Base-by-base conservation (phyloP, 352 stramenopile species). In the Pythium periplocum region DNA sequence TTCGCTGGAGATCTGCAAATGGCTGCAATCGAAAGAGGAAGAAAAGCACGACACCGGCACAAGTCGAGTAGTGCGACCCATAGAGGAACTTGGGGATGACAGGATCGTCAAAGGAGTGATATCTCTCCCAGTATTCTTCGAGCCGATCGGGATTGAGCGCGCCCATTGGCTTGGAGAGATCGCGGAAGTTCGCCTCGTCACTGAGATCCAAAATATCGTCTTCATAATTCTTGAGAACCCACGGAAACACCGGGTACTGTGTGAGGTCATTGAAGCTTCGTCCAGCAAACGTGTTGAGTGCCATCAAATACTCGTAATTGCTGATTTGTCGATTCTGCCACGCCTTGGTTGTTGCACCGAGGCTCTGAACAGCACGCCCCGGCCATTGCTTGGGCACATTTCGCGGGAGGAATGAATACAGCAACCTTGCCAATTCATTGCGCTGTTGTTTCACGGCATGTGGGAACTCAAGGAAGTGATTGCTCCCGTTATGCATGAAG, bases 1-100 rank as follows among this genome's bases (percentile, higher is more conserved):
- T 89, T 30, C 93, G 73, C 71, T 99, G 96, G 1, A 99, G 77
- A 11, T 83, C 78, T n/a, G 96, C 93, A 70, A 98, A 99, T 3
- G 98, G 98, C 71, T 99, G 91, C n/a, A 99, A 61, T 40, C 98
- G 83, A 48, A 99, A 86, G 10, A 99, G 83, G 64, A 98, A 99
- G 64, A 99, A 98, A 26, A 99, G 66, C 45, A 99, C 97, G 35
- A 99, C 96, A 39, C 97, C 97, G 10, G 83, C 84, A 46, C 79
- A 92, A 4, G 97, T 99, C 26, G 93, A 99, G 73, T 99, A 99
- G 62, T 99, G 97, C 6, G 83, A 93, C 2, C 85, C 85, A 44
- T 95, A 96, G 0, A 95, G 55, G 44, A 96, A 96, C 59, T 94
- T 95, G 4, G 86, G 86, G 51, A 96, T 94, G 42, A 96, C 81